phyloP scores from a whole-genome alignment of 2,329 filamentous ascomycete genomes.

The Aspergillus flavus region DNA sequence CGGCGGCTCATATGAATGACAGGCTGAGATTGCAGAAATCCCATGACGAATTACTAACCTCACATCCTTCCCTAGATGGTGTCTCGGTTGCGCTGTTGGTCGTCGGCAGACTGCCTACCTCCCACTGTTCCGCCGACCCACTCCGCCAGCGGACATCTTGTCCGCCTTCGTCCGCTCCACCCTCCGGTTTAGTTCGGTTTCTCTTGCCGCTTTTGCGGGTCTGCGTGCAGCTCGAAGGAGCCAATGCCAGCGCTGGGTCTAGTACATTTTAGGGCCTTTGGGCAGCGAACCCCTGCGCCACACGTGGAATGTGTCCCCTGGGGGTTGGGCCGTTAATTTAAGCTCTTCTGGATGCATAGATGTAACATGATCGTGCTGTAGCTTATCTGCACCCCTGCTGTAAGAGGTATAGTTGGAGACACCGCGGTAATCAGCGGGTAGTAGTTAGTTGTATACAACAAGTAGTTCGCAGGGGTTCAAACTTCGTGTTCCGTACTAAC shows the following conservation, averaged over 20 bases:
- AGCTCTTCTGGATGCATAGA: neutral
- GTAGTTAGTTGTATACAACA: neutral
- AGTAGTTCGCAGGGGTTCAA: neutral
- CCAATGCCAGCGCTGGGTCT: neutral
- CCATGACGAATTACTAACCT: neutral
- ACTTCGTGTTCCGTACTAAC: neutral
- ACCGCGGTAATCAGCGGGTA: neutral
- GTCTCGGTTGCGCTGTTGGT: neutral
- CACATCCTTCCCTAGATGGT: neutral
- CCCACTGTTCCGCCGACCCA: conserved; percentile 10
- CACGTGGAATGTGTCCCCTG: neutral
- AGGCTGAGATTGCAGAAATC: neutral
- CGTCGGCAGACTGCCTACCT: neutral
- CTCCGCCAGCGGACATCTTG: conserved; percentile 18
- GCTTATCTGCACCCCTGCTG: neutral
- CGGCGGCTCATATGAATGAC: neutral
- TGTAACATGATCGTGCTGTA: neutral
- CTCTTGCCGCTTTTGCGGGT: conserved; percentile 33
- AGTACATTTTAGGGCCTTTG: neutral
- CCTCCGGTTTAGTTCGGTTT: conserved; percentile 27
- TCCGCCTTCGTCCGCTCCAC: conserved; percentile 35
- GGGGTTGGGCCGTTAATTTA: neutral
- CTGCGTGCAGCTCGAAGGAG: neutral
- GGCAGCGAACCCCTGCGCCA: conserved; percentile 1
- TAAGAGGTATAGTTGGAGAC: neutral